These are phyloP conservation scores for Cutaneotrichosporon daszewskae DNA, from an alignment of 1,284 basidiomycete species.

Conservation along the genomic window DNA sequence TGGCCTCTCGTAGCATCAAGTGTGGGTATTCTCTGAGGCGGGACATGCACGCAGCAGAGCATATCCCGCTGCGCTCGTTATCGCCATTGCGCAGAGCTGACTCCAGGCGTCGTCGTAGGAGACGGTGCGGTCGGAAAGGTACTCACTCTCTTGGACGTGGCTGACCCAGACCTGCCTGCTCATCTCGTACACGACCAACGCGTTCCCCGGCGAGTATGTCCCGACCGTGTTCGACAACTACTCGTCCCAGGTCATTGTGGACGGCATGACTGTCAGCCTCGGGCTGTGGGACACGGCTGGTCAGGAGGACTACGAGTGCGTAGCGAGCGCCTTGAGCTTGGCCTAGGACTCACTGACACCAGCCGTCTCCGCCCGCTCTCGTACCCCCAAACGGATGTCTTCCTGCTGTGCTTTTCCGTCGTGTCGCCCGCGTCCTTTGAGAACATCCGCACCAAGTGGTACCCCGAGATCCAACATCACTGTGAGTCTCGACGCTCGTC, in stretches of 20 bases:
- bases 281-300: conserved; percentile 99
- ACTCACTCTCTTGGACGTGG: neutral
- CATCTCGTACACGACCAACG: conserved; percentile 96
- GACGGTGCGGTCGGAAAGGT: conserved; percentile 99
- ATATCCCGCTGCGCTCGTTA: no score
- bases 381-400: conserved; percentile 99
- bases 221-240: conserved; percentile 64
- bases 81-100: no score
- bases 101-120: conserved; percentile 77
- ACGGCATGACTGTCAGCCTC: conserved; percentile 95
- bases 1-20: no score
- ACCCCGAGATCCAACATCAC: conserved; percentile 48
- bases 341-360: conserved; percentile 8
- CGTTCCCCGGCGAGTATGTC: conserved; percentile 83
- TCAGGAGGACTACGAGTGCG: conserved; percentile 71
- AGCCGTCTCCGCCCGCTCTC: conserved; percentile 95
- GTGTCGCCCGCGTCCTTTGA: conserved; percentile 97
- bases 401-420: conserved; percentile 97
- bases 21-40: no score
- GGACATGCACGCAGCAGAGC: no score
- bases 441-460: conserved; percentile 89
- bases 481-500: conserved; percentile 23
- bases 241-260: conserved; percentile 78
- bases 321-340: conserved; percentile 1
- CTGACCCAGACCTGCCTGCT: conserved; percentile 77